phyloP scores from a whole-genome alignment of 75 land plant genomes.

The Sequoia sempervirens region DNA sequence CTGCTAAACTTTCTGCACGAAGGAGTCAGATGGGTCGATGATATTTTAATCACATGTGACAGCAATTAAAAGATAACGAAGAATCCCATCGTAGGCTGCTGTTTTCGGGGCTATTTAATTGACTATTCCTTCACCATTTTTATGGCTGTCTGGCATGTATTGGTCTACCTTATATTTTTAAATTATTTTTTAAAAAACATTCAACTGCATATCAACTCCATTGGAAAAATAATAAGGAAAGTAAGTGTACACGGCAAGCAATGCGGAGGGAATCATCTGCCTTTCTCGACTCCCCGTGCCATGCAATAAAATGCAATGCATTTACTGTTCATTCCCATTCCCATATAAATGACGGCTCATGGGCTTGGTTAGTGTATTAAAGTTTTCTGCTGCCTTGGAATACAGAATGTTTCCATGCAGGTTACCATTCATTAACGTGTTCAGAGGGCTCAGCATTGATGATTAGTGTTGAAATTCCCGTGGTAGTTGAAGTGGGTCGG shows the following conservation, averaged over 20 bases:
- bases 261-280: slow-evolving; percentile 11
- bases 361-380: slow-evolving; percentile 5
- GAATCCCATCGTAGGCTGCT: background rate
- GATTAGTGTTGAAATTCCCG: slow-evolving; percentile 3
- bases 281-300: slow-evolving; percentile 10
- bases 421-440: slow-evolving; percentile 9
- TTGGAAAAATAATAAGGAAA: background rate
- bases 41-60: slow-evolving; percentile 9
- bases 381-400: slow-evolving; percentile 6
- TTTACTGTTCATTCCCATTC: background rate
- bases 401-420: slow-evolving; percentile 14
- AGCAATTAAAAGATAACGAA: background rate
- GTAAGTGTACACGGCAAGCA: slow-evolving; percentile 13
- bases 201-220: background rate
- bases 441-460: slow-evolving; percentile 5
- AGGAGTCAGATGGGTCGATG: slow-evolving; percentile 7
- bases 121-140: background rate
- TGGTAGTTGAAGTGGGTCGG: background rate
- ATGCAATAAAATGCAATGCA: slow-evolving; percentile 3
- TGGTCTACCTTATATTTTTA: background rate
- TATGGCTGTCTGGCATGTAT: background rate
- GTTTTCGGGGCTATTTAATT: background rate
- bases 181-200: background rate
- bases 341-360: slow-evolving; percentile 10
- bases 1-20: background rate